Conservation (phyloP, 306 rosid genomes). For the Lathyrus sativus region DNA sequence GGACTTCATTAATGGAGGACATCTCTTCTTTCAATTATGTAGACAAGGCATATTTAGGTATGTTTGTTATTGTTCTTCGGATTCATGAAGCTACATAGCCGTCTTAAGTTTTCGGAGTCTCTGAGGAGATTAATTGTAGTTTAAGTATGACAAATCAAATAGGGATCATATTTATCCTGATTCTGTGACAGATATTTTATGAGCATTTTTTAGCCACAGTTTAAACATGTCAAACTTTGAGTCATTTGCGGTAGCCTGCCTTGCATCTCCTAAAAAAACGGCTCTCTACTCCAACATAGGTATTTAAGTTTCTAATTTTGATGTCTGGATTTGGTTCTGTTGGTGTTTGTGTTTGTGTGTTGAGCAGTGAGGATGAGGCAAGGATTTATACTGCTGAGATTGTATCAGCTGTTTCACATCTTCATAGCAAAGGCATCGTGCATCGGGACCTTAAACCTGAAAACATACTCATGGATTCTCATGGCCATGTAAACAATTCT, state of each 20-base stretch:
- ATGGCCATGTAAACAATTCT: slow-evolving; percentile 74
- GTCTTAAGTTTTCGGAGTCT: too few species aligned
- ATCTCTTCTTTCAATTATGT: slow-evolving; percentile 86
- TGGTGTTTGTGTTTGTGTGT: slow-evolving; percentile 47
- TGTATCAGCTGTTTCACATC: slow-evolving; percentile 92
- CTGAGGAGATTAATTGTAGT: too few species aligned
- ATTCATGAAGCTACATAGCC: neutral
- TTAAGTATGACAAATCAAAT: too few species aligned
- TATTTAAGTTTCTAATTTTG: slow-evolving; percentile 19
- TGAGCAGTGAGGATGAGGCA: slow-evolving; percentile 96
- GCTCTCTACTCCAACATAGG: neutral
- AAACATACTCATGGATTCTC: slow-evolving; percentile 86
- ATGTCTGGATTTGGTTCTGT: slow-evolving; percentile 42
- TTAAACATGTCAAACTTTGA: too few species aligned
- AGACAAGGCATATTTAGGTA: slow-evolving; percentile 94
- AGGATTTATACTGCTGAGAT: slow-evolving; percentile 93
- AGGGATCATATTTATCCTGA: too few species aligned
- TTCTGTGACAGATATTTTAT: too few species aligned
- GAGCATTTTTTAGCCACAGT: too few species aligned
- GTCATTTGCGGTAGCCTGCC: too few species aligned
- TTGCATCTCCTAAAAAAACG: too few species aligned
- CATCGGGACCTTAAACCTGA: slow-evolving; percentile 98
- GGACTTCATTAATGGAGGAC: slow-evolving; percentile 94
- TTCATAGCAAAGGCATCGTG: slow-evolving; percentile 82
- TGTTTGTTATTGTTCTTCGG: neutral